Evolutionary conservation across 2,329 filamentous ascomycete species (phyloP).

Genomic region (Neonectria magnoliae): DNA sequence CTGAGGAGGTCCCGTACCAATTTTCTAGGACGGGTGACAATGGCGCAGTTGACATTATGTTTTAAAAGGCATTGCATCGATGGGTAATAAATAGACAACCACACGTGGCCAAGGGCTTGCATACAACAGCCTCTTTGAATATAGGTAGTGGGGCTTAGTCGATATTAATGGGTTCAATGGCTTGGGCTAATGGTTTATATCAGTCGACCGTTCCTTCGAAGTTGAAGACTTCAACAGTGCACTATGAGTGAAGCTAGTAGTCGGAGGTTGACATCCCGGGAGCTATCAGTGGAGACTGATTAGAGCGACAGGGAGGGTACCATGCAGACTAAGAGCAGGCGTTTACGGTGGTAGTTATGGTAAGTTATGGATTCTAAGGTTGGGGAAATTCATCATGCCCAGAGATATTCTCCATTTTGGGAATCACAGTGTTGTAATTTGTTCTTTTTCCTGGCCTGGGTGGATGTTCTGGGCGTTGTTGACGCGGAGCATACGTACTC

Average conservation of each 20-base stretch:
- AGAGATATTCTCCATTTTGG: background rate
- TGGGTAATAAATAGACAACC: constrained; percentile 18
- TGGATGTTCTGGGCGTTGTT: background rate
- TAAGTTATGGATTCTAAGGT: no score
- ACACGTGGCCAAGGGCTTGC: constrained; percentile 13
- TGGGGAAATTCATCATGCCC: background rate
- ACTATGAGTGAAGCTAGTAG: background rate
- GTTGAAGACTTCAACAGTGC: background rate
- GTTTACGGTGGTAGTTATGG: background rate
- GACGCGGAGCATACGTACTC: constrained; percentile 24
- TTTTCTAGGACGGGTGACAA: constrained; percentile 2
- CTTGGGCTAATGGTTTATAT: background rate
- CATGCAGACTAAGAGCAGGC: background rate
- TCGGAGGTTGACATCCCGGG: background rate
- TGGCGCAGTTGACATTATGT: constrained; percentile 11
- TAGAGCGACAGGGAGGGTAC: background rate
- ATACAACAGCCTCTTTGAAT: constrained; percentile 21
- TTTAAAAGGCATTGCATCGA: constrained; percentile 12
- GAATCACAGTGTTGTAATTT: background rate
- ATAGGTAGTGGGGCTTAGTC: constrained; percentile 7
- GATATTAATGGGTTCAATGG: constrained; percentile 5
- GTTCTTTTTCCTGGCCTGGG: background rate
- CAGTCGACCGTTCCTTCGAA: background rate
- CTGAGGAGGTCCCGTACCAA: background rate
- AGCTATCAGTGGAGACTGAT: background rate